Conservation (phyloP, 1,139 yeast species). For the Blastobotrys proliferans region DNA sequence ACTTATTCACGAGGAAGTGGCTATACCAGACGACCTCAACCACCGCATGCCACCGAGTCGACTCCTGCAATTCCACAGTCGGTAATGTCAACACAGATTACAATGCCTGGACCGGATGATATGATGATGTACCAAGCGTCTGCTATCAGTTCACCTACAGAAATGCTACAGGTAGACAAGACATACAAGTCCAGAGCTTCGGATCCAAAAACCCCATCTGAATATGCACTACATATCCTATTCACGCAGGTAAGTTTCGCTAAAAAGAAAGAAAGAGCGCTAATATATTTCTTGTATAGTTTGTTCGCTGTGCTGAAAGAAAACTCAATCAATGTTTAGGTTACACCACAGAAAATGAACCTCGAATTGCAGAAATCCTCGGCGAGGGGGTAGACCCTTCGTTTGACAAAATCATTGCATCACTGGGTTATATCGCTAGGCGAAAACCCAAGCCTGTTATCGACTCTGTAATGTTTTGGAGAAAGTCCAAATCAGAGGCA, state of each 20-base stretch:
- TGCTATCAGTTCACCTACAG: slow-evolving; percentile 9
- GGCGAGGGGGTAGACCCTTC: slow-evolving; percentile 84
- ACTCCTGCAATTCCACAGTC: slow-evolving; percentile 12
- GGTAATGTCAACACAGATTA: not conserved
- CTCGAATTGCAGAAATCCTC: slow-evolving; percentile 74
- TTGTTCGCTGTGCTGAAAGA: slow-evolving; percentile 88
- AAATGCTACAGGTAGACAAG: slow-evolving; percentile 9
- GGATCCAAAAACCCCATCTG: slow-evolving; percentile 70
- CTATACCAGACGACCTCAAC: slow-evolving; percentile 10
- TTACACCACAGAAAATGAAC: slow-evolving; percentile 65
- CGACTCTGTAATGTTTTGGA: slow-evolving; percentile 98
- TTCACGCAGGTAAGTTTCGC: slow-evolving; percentile 60
- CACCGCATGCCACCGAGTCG: slow-evolving; percentile 13
- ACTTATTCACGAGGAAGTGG: slow-evolving; percentile 23
- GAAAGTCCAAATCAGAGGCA: slow-evolving; percentile 84
- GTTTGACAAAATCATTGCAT: slow-evolving; percentile 79
- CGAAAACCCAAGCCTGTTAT: slow-evolving; percentile 92
- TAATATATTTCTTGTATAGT: slow-evolving; percentile 30
- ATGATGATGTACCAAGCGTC: slow-evolving; percentile 7
- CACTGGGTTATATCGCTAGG: slow-evolving; percentile 86
- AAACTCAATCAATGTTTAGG: slow-evolving; percentile 73
- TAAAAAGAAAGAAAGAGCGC: not conserved
- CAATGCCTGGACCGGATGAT: not conserved
- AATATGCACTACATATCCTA: slow-evolving; percentile 87
- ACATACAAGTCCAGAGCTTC: slow-evolving; percentile 11